Conservation (phyloP, 2,329 filamentous ascomycete genomes). For the Colletotrichum sp. region DNA sequence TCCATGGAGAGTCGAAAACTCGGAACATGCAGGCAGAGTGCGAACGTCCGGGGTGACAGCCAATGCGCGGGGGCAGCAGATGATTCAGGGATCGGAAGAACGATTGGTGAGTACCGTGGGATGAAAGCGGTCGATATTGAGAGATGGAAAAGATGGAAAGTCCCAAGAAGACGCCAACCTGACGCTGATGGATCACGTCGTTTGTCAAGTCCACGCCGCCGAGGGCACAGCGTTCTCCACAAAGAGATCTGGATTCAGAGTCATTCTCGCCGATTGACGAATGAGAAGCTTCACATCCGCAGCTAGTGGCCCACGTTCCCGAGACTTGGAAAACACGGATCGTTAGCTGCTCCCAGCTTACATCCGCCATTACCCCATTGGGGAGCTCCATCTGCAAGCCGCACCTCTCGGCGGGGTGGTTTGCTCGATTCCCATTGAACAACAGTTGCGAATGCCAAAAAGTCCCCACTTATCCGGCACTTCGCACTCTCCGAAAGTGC, state of each 20-base stretch:
- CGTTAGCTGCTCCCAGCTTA: neutral
- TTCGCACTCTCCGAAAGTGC: conserved; percentile 17
- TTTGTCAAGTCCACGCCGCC: neutral
- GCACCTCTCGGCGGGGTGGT: neutral
- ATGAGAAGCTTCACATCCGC: neutral
- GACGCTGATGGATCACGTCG: neutral
- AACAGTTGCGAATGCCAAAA: neutral
- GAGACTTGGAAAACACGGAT: neutral
- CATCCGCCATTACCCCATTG: neutral
- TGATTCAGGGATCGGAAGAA: neutral
- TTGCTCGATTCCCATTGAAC: neutral
- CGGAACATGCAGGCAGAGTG: neutral
- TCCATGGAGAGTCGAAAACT: neutral
- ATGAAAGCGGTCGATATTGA: neutral
- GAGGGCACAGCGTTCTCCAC: neutral
- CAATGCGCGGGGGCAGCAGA: neutral
- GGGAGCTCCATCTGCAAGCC: neutral
- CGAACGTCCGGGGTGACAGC: neutral
- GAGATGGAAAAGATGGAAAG: neutral
- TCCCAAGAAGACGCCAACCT: neutral
- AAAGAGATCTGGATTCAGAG: neutral
- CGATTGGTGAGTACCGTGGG: neutral
- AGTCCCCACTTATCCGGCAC: neutral
- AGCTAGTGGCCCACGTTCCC: neutral
- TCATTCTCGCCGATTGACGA: neutral